phyloP scores from a whole-genome alignment of 164 flowering plant genomes.

The grape (Vitis vinifera) region DNA sequence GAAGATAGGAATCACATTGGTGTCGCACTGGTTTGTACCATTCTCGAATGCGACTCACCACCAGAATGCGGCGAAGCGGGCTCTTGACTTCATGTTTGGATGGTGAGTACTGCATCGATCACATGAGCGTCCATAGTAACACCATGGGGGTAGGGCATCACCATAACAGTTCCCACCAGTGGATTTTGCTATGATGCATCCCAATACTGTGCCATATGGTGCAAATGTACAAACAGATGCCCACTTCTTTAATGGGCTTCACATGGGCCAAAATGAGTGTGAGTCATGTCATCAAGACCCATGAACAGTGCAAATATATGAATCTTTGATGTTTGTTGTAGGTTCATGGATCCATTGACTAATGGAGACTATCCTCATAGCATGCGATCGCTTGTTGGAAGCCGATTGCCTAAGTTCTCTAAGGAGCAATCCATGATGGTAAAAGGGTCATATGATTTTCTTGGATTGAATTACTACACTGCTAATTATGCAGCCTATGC shows the following conservation, averaged over 20 bases:
- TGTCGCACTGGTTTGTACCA: constrained; percentile 49
- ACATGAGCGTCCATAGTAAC: too few relatives aligned
- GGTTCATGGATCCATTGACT: constrained; percentile 20
- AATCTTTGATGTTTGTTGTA: background rate
- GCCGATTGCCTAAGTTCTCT: constrained; percentile 15
- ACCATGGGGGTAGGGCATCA: too few relatives aligned
- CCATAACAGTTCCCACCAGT: too few relatives aligned
- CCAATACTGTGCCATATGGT: too few relatives aligned
- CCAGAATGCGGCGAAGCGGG: constrained; percentile 44
- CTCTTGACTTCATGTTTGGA: constrained; percentile 58
- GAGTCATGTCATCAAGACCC: background rate
- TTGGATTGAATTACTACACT: constrained; percentile 23
- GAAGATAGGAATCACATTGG: constrained; percentile 53
- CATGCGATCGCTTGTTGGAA: constrained; percentile 13
- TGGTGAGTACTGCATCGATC: constrained; percentile 31
- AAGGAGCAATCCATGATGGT: constrained; percentile 6
- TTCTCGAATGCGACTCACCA: constrained; percentile 16
- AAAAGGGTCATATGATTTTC: constrained; percentile 20
- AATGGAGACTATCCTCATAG: constrained; percentile 13
- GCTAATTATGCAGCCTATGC: constrained; percentile 6
- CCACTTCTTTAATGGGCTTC: background rate
- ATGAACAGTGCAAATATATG: too few relatives aligned
- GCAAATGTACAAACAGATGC: too few relatives aligned
- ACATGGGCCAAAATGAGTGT: background rate
- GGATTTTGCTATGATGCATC: too few relatives aligned